phyloP scores from a whole-genome alignment of 2,329 filamentous ascomycete genomes.

The Calonectria leucothoes region DNA sequence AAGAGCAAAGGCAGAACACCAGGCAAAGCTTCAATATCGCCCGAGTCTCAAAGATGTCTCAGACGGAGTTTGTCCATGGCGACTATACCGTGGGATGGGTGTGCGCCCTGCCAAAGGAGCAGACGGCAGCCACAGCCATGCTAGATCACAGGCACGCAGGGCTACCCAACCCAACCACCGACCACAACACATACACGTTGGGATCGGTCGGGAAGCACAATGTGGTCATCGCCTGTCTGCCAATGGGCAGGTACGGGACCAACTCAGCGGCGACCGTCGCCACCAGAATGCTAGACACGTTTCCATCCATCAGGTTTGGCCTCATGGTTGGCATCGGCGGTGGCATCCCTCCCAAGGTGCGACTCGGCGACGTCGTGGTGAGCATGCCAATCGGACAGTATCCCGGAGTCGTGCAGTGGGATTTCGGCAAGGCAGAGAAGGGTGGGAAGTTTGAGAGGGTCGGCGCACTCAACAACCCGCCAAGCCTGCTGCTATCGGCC shows the following conservation, averaged over 20 bases:
- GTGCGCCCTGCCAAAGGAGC: conserved; percentile 41
- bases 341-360: conserved; percentile 33
- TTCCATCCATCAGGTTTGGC: conserved; percentile 42
- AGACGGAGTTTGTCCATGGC: no score
- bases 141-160: conserved; percentile 38
- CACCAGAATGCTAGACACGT: conserved; percentile 46
- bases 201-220: conserved; percentile 46
- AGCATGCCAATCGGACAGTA: conserved; percentile 27
- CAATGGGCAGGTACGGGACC: conserved; percentile 40
- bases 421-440: conserved; percentile 29
- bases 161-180: conserved; percentile 10
- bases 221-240: conserved; percentile 47
- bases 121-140: conserved; percentile 39
- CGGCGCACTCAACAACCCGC: conserved; percentile 23
- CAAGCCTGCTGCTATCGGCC: conserved; percentile 25
- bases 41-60: no score
- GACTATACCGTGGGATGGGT: conserved; percentile 44
- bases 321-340: conserved; percentile 40
- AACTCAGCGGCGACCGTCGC: conserved; percentile 46
- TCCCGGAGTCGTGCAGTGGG: conserved; percentile 34
- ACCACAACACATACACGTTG: conserved; percentile 41
- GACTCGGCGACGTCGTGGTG: conserved; percentile 39
- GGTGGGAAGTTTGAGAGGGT: conserved; percentile 28
- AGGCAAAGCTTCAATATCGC: no score
- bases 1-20: no score